Conservation (phyloP, 352 stramenopile species). For the Globisporangium solare region DNA sequence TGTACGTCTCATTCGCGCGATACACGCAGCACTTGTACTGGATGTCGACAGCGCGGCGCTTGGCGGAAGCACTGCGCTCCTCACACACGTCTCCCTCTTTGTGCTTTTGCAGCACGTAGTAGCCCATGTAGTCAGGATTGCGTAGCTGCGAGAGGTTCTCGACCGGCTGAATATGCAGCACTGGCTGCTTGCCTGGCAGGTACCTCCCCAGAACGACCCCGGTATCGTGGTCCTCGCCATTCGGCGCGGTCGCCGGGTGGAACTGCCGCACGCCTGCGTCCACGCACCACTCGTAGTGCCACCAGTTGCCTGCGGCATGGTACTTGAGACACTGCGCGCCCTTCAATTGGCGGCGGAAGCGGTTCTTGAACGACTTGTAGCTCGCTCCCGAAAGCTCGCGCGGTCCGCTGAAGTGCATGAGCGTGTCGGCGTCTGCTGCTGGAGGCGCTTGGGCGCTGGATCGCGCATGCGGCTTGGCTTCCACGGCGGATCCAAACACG, state of each 20-base stretch:
- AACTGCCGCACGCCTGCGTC: constrained; percentile 68
- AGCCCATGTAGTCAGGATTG: constrained; percentile 51
- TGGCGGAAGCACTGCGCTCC: constrained; percentile 7
- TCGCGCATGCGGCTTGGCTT: neutral
- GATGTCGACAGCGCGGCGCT: constrained; percentile 29
- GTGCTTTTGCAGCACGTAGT: constrained; percentile 56
- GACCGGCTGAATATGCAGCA: constrained; percentile 33
- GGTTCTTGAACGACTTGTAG: constrained; percentile 66
- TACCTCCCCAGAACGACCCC: constrained; percentile 47
- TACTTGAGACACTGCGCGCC: constrained; percentile 48
- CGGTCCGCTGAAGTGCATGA: constrained; percentile 44
- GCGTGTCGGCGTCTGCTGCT: constrained; percentile 4
- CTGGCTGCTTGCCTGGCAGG: constrained; percentile 20
- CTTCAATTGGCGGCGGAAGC: constrained; percentile 50
- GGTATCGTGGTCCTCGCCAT: constrained; percentile 7
- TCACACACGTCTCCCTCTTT: constrained; percentile 32
- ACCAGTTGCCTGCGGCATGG: constrained; percentile 63
- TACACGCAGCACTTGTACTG: constrained; percentile 76
- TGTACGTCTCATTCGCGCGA: constrained; percentile 79
- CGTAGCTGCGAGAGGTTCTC: constrained; percentile 31
- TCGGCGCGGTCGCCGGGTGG: constrained; percentile 21
- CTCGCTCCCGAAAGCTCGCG: constrained; percentile 58
- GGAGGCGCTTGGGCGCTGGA: neutral
- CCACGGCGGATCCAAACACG: too few relatives aligned
- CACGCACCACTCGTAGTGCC: constrained; percentile 86